Evolutionary conservation across 2,329 filamentous ascomycete genomes (phyloP), one percentile per base, ranked within the genome.

Genomic region (Aspergillus pseudoterreus): DNA sequence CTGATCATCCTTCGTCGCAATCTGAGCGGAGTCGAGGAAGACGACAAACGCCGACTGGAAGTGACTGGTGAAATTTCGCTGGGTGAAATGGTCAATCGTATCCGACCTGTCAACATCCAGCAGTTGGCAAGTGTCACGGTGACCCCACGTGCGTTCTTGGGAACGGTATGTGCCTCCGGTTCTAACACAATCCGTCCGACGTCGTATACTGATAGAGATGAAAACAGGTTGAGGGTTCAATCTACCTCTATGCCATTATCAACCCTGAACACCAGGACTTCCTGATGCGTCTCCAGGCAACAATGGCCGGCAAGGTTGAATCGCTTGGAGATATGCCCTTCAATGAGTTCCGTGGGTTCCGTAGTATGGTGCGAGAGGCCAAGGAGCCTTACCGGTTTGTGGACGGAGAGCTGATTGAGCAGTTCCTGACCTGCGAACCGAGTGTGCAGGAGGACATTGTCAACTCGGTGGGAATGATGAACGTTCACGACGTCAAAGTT

Each of bases 71-170:
- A 96, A 70, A 83, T 97, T 56, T 84, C 87, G 42, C 77, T 99
- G 9, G 92, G 94, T 1, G 92, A 99, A 69, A 90, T 94, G 82
- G 90, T 97, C 50, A 99, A 99, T 66, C 82, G 84, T 30, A 95
- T 97, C 50, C 82, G 86, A 19, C 82, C 82, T 24, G 82, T 97
- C 15, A 78, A 86, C 49, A 83, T 95, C 9, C 78, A 83, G 24
- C 77, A 83, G 3, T 79, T 79, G 15, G 75, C 83, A 32, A 84
- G 79, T 57, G 84, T 88, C 8, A 77, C 86, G 22, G 84, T 96
- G 6, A 75, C 86, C 6, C 92, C 94, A 0, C 84, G 83, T 63
- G 94, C 94, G 17, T 96, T 97, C 66, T 73, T 97, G 47, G 92
- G 83, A 52, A 97, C 94, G 49, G 92, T 92, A 80, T 75, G 87